Conservation (phyloP, 805 yeast species). For the Lipomyces kockii region DNA sequence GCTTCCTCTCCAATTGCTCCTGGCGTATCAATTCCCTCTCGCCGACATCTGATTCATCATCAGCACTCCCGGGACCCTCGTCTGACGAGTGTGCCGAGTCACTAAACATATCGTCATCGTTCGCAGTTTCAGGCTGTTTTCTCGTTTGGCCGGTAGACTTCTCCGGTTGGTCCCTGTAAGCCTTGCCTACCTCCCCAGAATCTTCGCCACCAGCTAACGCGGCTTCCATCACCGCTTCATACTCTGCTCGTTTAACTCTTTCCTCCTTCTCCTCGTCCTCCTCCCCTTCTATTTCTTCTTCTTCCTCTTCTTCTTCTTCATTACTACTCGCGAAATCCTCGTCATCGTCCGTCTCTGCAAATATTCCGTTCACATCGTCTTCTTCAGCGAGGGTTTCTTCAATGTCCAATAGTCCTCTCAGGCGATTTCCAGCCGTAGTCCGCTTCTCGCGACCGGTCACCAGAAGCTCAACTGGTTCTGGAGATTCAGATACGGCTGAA, state of each 20-base stretch:
- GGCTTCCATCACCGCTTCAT: conserved; percentile 2
- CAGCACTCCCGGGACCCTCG: conserved; percentile 47
- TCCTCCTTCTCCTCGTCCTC: conserved; percentile 33
- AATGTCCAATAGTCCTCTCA: conserved; percentile 71
- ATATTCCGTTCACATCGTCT: conserved; percentile 51
- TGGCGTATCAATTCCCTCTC: conserved; percentile 59
- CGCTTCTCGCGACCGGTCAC: conserved; percentile 78
- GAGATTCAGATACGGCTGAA: conserved; percentile 5
- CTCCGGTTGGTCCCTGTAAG: background rate
- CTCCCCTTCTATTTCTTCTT: conserved; percentile 36
- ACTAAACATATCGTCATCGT: conserved; percentile 56
- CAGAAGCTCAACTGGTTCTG: conserved; percentile 52
- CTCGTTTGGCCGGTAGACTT: background rate
- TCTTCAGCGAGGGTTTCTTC: conserved; percentile 67
- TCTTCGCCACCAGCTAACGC: conserved; percentile 5
- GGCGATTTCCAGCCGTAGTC: conserved; percentile 86
- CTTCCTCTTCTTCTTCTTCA: conserved; percentile 38
- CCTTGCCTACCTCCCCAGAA: background rate
- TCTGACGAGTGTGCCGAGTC: conserved; percentile 48
- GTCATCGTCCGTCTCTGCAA: conserved; percentile 50
- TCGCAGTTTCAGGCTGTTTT: conserved; percentile 18
- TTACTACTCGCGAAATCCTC: conserved; percentile 48
- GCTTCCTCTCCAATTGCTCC: conserved; percentile 40
- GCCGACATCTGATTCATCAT: conserved; percentile 65
- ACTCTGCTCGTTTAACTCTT: background rate